Conservation (phyloP, 2,329 filamentous ascomycete genomes). For the Diaporthe humulicola region DNA sequence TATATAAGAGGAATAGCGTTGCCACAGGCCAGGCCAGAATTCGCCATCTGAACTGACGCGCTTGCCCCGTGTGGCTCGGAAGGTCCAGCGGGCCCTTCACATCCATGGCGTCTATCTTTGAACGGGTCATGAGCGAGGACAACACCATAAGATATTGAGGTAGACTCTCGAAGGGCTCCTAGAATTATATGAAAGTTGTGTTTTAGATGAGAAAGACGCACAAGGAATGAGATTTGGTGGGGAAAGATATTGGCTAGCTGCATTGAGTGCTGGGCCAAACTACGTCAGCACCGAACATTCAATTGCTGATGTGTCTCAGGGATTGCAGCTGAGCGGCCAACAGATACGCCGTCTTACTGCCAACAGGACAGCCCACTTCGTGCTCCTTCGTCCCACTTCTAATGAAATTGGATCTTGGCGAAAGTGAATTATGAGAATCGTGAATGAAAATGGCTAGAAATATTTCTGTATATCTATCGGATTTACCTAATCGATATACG, state of each 20-base stretch:
- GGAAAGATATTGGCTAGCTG: not conserved
- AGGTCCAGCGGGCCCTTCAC: not conserved
- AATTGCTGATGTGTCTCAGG: not conserved
- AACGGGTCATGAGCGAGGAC: not conserved
- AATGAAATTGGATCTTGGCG: not conserved
- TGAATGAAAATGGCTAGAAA: not conserved
- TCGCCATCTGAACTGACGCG: not conserved
- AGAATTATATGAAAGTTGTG: too few relatives aligned
- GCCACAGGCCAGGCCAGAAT: not conserved
- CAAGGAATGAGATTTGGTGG: not conserved
- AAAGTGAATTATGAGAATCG: not conserved
- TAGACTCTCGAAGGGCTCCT: not conserved
- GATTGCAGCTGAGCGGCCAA: not conserved
- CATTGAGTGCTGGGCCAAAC: not conserved
- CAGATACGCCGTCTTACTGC: conserved; percentile 15
- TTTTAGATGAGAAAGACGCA: too few relatives aligned
- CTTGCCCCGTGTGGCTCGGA: too few relatives aligned
- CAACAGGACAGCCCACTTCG: not conserved
- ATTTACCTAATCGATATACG: not conserved
- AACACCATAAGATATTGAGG: too few relatives aligned
- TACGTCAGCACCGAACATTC: not conserved
- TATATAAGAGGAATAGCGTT: not conserved
- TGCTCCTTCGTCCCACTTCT: not conserved
- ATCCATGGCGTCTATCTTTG: not conserved
- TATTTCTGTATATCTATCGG: not conserved